Evolutionary conservation across 257 asterid genomes (phyloP).

Genomic region (Lycium ferocissimum): DNA sequence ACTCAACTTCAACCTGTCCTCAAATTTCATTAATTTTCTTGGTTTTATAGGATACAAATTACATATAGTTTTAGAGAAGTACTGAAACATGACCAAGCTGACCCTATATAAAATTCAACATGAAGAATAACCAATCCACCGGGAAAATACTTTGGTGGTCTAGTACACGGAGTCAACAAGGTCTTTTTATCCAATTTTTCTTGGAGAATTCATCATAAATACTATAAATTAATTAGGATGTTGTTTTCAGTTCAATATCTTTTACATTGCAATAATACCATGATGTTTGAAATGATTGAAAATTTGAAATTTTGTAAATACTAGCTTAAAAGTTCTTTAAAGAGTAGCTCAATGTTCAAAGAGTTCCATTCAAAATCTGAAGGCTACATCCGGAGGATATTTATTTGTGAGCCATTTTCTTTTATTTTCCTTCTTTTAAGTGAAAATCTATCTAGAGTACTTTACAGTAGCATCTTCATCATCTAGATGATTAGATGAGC

Average conservation of each 20-base stretch:
- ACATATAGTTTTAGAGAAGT: background rate
- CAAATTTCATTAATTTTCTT: background rate
- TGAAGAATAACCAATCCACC: too few species aligned
- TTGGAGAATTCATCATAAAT: background rate
- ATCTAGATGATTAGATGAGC: too few species aligned
- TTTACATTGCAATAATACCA: background rate
- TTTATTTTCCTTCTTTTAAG: too few species aligned
- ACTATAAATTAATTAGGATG: background rate
- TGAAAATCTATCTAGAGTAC: too few species aligned
- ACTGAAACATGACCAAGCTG: background rate
- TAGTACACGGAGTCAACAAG: too few species aligned
- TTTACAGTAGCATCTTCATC: too few species aligned
- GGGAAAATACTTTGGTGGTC: background rate
- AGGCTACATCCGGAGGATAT: too few species aligned
- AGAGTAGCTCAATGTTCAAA: background rate
- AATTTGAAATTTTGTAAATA: too few species aligned
- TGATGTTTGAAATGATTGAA: background rate
- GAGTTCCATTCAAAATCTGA: too few species aligned
- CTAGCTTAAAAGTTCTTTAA: too few species aligned
- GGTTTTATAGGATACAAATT: background rate
- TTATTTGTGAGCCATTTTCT: too few species aligned
- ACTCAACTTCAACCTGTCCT: slow-evolving; percentile 7
- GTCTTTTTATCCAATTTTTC: background rate
- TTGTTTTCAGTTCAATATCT: background rate
- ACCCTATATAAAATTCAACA: background rate